These are phyloP conservation scores for Pseudocercospora vitis DNA, from an alignment of 2,329 filamentous ascomycete genomes.

Conservation along the genomic window DNA sequence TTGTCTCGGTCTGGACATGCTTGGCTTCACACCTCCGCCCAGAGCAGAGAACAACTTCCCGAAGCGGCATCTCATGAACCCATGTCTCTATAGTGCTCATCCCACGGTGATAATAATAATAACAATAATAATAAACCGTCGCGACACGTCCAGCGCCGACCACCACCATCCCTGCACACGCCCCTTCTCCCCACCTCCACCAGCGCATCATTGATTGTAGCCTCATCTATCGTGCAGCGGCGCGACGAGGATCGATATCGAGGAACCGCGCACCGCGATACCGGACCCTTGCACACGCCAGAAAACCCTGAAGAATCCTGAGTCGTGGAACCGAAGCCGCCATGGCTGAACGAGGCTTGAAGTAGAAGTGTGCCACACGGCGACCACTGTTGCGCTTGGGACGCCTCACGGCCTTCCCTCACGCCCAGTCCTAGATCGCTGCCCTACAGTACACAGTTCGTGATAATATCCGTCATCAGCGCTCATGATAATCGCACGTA, in stretches of 20 bases:
- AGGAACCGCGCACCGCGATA: not conserved
- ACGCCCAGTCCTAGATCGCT: not conserved
- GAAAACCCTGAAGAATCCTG: not conserved
- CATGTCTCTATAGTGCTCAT: not conserved
- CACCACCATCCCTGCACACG: no score
- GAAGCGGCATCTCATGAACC: no score
- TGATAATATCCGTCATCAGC: not conserved
- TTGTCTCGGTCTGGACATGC: not conserved
- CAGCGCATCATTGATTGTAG: not conserved
- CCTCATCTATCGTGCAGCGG: not conserved
- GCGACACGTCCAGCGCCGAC: no score
- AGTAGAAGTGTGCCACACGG: slow-evolving; percentile 5
- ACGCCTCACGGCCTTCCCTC: not conserved
- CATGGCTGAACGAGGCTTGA: slow-evolving; percentile 5
- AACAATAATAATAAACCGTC: no score
- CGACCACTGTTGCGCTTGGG: slow-evolving; percentile 3
- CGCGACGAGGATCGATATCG: not conserved
- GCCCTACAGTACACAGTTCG: not conserved
- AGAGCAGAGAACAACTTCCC: not conserved
- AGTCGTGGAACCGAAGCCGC: not conserved
- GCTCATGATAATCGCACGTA: not conserved
- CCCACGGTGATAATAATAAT: not conserved
- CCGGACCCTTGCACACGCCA: not conserved
- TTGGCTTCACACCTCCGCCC: not conserved
- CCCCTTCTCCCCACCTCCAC: no score